Evolutionary conservation across 2,329 filamentous ascomycete species (phyloP).

Genomic region (Alternaria arbusti): DNA sequence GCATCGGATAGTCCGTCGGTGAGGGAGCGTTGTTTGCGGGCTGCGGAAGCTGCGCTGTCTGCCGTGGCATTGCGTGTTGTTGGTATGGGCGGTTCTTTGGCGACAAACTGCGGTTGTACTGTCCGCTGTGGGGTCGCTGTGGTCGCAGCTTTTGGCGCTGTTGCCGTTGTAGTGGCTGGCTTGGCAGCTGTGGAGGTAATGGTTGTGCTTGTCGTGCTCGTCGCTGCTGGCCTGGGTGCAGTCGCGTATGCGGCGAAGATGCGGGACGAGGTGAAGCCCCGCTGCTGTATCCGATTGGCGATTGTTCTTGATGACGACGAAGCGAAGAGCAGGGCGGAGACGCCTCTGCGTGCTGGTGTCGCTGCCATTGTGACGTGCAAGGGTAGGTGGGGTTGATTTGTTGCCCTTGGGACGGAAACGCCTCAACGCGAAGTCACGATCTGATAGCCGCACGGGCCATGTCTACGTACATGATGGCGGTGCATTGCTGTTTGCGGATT

Average conservation of each 20-base stretch:
- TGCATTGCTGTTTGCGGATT: neutral
- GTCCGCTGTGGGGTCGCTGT: slow-evolving; percentile 34
- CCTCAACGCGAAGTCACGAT: slow-evolving; percentile 24
- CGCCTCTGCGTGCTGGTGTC: slow-evolving; percentile 23
- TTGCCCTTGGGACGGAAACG: neutral
- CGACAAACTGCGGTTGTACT: slow-evolving; percentile 32
- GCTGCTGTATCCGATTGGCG: slow-evolving; percentile 21
- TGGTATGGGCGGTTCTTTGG: slow-evolving; percentile 43
- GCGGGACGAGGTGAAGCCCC: slow-evolving; percentile 31
- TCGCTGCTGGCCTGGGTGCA: slow-evolving; percentile 22
- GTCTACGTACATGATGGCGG: neutral
- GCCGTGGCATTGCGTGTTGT: slow-evolving; percentile 39
- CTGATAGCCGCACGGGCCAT: slow-evolving; percentile 9
- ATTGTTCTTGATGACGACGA: slow-evolving; percentile 24
- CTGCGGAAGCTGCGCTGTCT: slow-evolving; percentile 31
- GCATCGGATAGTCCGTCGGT: slow-evolving; percentile 58
- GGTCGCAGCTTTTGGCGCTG: slow-evolving; percentile 17
- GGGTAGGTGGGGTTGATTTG: neutral
- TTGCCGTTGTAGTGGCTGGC: slow-evolving; percentile 15
- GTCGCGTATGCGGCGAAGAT: slow-evolving; percentile 34
- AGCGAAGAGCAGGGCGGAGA: slow-evolving; percentile 25
- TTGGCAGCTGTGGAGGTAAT: slow-evolving; percentile 18
- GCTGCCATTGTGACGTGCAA: slow-evolving; percentile 26
- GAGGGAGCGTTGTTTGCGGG: slow-evolving; percentile 50
- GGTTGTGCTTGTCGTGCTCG: slow-evolving; percentile 16